phyloP scores from a whole-genome alignment of 2,329 filamentous ascomycete genomes.

The Dactylellina leptospora region DNA sequence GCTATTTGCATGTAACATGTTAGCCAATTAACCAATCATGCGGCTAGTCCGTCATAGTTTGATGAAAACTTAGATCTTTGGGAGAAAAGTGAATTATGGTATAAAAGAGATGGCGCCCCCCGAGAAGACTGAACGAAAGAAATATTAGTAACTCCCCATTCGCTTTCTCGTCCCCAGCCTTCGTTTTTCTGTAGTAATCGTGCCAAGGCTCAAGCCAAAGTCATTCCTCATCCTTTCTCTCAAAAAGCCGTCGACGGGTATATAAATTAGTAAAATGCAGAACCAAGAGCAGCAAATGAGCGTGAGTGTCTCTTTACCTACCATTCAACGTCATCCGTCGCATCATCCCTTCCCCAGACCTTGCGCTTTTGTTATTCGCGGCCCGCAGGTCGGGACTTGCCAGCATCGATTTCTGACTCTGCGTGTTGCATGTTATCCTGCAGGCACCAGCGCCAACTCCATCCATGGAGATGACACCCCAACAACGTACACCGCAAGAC shows the following conservation, averaged over 20 bases:
- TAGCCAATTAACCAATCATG: neutral
- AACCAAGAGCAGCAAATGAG: conserved; percentile 18
- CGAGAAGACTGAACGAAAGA: neutral
- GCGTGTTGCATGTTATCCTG: neutral
- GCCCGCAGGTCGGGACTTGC: neutral
- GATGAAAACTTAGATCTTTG: neutral
- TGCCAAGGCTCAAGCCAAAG: neutral
- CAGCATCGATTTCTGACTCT: neutral
- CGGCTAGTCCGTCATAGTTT: neutral
- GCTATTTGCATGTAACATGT: too few species aligned
- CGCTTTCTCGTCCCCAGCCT: neutral
- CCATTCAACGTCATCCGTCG: too few species aligned
- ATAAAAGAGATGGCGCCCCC: conserved; percentile 8
- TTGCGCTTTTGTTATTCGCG: neutral
- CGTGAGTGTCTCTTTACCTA: conserved; percentile 24
- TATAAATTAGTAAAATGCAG: conserved; percentile 41
- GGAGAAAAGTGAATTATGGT: neutral
- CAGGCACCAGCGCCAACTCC: conserved; percentile 31
- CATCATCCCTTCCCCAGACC: neutral
- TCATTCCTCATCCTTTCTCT: neutral
- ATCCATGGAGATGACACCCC: conserved; percentile 48
- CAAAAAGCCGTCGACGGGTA: too few species aligned
- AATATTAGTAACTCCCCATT: neutral
- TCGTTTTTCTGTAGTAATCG: neutral
- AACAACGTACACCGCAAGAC: conserved; percentile 36